Evolutionary conservation across 2,329 filamentous ascomycete species (phyloP).

Genomic region (Pleoardoris graminearum): DNA sequence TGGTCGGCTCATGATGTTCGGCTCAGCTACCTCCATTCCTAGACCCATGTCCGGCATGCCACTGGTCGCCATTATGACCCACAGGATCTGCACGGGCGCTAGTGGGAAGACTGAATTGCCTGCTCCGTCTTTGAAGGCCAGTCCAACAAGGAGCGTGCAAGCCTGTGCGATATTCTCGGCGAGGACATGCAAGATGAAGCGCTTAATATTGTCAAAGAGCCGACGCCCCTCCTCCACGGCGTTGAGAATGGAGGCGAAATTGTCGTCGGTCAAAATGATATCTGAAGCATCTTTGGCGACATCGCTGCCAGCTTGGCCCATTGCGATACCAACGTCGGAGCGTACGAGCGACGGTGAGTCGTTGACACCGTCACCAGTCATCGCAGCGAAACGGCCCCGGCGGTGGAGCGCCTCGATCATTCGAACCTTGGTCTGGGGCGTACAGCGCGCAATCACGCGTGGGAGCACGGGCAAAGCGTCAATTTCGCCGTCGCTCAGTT

Average conservation of each 20-base stretch:
- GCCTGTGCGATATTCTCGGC: slow-evolving; percentile 20
- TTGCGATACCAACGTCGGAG: slow-evolving; percentile 27
- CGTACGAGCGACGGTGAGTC: slow-evolving; percentile 25
- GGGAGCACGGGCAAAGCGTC: slow-evolving; percentile 46
- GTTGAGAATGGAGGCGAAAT: slow-evolving; percentile 29
- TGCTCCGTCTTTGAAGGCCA: slow-evolving; percentile 19
- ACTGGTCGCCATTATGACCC: slow-evolving; percentile 27
- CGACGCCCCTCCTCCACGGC: slow-evolving; percentile 29
- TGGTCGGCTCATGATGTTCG: slow-evolving; percentile 21
- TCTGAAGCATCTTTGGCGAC: slow-evolving; percentile 16
- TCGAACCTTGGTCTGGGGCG: slow-evolving; percentile 50
- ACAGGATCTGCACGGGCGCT: slow-evolving; percentile 23
- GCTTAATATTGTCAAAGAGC: slow-evolving; percentile 30
- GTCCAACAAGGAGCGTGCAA: slow-evolving; percentile 17
- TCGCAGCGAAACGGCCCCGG: slow-evolving; percentile 23
- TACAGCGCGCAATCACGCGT: slow-evolving; percentile 50
- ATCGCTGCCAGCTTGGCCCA: slow-evolving; percentile 23
- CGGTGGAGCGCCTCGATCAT: slow-evolving; percentile 46
- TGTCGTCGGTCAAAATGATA: slow-evolving; percentile 29
- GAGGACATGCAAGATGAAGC: slow-evolving; percentile 11
- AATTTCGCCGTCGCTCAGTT: slow-evolving; percentile 48
- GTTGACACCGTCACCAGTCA: slow-evolving; percentile 35
- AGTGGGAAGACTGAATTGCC: slow-evolving; percentile 24
- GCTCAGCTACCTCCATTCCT: slow-evolving; percentile 19
- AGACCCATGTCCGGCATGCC: slow-evolving; percentile 25